Evolutionary conservation across 495 filamentous ascomycete species (phyloP), one percentile per base, ranked within the genome.

Genomic region (Chaetomium cochliodes): DNA sequence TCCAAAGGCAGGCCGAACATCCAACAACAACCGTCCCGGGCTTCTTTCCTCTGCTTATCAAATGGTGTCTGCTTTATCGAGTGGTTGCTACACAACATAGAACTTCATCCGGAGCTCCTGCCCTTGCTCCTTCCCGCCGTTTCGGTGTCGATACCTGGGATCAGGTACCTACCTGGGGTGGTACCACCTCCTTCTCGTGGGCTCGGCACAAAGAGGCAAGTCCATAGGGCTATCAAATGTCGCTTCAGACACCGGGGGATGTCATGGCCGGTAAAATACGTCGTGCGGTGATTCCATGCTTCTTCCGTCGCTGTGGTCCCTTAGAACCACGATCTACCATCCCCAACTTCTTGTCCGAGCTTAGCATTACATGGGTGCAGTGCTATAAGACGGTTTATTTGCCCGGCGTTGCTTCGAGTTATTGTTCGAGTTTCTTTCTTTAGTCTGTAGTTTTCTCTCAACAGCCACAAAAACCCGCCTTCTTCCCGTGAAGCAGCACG

Each of bases 311-410:
- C 0, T 8, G 28, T 41, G 18, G 28, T 13, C 30, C 30, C 49
- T 26, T 26, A 9, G 9, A n/a, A 22, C 20, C 23, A 26, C 18
- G 9, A 28, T 23, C 20, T 46, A 11, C 55, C 39, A n/a, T 58
- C 55, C 55, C 55, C 55, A 58, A 58, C 55, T 46, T 25, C 22
- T 25, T 26, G 55, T 58, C 55, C 55, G 55, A 28, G 44, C 15
- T 23, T 28, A 28, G 3, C 18, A 41, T 56, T 47, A 8, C 44
- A 22, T 26, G 49, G 9, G 8, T 52, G 49, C 20, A 37, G 2
- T 28, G 12, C 12, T 28, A 56, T 56, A 56, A 56, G 20, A 41
- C n/a, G 25, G 5, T 18, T 44, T 44, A 5, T 18, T 44, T 18
- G 41, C 41, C 30, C 9, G 2, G 26, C 11, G 4, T 33, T 20